A percentile compares a stretch with the other conserved stretches of the same genome.
phyloP scores from a whole-genome alignment of 352 stramenopile species.

The Pythium periplocum region DNA sequence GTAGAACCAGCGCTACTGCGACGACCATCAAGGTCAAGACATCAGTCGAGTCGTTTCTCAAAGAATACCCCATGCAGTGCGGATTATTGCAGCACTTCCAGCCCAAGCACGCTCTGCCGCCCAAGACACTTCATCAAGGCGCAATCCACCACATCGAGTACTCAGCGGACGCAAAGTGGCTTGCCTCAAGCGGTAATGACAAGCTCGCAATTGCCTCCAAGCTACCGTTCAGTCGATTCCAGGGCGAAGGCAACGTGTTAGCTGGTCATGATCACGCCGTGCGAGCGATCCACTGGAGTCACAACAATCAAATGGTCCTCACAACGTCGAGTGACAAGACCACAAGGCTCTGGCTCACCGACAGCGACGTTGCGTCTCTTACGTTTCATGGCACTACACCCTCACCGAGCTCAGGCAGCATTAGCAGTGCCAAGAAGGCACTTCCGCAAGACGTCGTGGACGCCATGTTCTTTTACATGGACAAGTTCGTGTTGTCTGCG shows the following conservation, averaged over 20 bases:
- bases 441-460: slow-evolving; percentile 55
- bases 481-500: slow-evolving; percentile 79
- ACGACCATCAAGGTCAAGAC: slow-evolving; percentile 2
- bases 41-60: slow-evolving; percentile 35
- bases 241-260: slow-evolving; percentile 66
- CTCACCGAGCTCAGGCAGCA: slow-evolving; percentile 14
- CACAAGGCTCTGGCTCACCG: slow-evolving; percentile 58
- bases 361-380: slow-evolving; percentile 59
- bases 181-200: slow-evolving; percentile 64
- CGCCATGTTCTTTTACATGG: slow-evolving; percentile 84
- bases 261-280: slow-evolving; percentile 66
- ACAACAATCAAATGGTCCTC: slow-evolving; percentile 60
- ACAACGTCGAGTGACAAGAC: slow-evolving; percentile 68
- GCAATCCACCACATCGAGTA: slow-evolving; percentile 74
- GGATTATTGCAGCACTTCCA: slow-evolving; percentile 55
- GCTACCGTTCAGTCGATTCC: slow-evolving; percentile 64
- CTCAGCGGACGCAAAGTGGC: slow-evolving; percentile 66
- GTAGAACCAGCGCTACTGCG: slow-evolving; percentile 9
- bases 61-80: slow-evolving; percentile 70
- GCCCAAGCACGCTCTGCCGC: slow-evolving; percentile 42
- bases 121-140: slow-evolving; percentile 52
- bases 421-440: slow-evolving; percentile 42
- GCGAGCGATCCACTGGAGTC: slow-evolving; percentile 63
- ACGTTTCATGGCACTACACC: slow-evolving; percentile 35
- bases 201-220: slow-evolving; percentile 56